phyloP scores from a whole-genome alignment of 1,284 basidiomycete genomes.

The Ganoderma leucocontextum region DNA sequence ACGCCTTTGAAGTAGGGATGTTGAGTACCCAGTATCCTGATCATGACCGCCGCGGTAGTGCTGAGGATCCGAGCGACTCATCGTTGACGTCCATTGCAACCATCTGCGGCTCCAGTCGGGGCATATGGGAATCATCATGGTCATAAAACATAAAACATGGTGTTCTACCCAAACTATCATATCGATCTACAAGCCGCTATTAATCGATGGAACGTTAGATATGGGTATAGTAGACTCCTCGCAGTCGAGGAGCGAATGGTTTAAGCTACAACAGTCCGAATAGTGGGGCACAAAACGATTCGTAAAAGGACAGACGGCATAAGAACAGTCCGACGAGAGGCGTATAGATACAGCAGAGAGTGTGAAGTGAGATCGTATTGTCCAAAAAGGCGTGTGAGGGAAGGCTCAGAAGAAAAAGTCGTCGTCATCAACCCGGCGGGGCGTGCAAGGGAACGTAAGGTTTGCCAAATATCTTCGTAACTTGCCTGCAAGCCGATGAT shows the following conservation, averaged over 20 bases:
- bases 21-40: too few species aligned
- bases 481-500: constrained; percentile 22
- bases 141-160: constrained; percentile 3
- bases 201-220: neutral
- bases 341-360: constrained; percentile 15
- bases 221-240: neutral
- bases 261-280: neutral
- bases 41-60: too few species aligned
- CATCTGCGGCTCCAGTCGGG: neutral
- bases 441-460: constrained; percentile 21
- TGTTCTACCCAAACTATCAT: neutral
- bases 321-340: neutral
- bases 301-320: neutral
- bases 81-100: neutral
- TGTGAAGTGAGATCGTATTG: neutral
- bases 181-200: neutral
- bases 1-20: neutral
- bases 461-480: constrained; percentile 26
- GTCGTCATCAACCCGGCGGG: constrained; percentile 13
- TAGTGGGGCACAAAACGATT: neutral
- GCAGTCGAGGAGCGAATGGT: neutral
- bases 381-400: neutral
- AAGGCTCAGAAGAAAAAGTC: constrained; percentile 19
- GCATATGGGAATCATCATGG: neutral
- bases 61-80: too few species aligned